These are phyloP conservation scores for Lactifluus hygrophoroides DNA, from an alignment of 768 basidiomycete genomes.

Conservation along the genomic window DNA sequence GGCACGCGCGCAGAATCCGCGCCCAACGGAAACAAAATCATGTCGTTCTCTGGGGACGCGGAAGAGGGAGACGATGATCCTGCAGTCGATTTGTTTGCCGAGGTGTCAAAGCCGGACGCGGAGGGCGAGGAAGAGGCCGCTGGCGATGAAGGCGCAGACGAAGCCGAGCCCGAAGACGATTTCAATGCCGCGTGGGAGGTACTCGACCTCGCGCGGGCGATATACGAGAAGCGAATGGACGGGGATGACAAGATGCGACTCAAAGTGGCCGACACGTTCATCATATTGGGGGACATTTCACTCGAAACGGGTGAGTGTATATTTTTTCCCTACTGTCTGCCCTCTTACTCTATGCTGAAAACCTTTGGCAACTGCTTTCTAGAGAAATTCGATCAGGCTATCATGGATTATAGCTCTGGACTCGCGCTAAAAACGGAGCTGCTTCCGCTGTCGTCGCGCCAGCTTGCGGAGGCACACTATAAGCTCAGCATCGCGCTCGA, in stretches of 20 bases:
- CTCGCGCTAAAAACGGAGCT: constrained; percentile 63
- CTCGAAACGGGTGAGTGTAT: constrained; percentile 91
- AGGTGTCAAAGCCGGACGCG: constrained; percentile 38
- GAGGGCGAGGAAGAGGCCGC: constrained; percentile 43
- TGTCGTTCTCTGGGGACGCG: constrained; percentile 77
- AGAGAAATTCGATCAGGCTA: constrained; percentile 97
- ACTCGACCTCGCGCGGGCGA: constrained; percentile 85
- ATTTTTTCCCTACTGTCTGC: not conserved
- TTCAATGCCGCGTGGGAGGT: constrained; percentile 98
- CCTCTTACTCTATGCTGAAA: not conserved
- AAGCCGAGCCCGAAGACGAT: constrained; percentile 81
- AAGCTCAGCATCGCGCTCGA: constrained; percentile 92
- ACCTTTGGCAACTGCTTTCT: constrained; percentile 5
- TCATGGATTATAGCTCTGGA: constrained; percentile 75
- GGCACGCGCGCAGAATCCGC: constrained; percentile 22
- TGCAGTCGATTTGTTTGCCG: constrained; percentile 56
- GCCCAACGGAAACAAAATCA: constrained; percentile 43
- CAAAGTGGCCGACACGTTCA: constrained; percentile 86
- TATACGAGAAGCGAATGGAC: constrained; percentile 63
- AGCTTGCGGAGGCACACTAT: constrained; percentile 90
- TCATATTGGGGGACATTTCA: constrained; percentile 91
- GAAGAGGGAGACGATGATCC: constrained; percentile 53
- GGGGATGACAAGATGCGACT: constrained; percentile 58
- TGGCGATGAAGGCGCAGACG: constrained; percentile 56
- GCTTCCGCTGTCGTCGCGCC: constrained; percentile 81